Base-by-base conservation (phyloP, 805 yeast species). In the Starmerella khaoyaiensis region DNA sequence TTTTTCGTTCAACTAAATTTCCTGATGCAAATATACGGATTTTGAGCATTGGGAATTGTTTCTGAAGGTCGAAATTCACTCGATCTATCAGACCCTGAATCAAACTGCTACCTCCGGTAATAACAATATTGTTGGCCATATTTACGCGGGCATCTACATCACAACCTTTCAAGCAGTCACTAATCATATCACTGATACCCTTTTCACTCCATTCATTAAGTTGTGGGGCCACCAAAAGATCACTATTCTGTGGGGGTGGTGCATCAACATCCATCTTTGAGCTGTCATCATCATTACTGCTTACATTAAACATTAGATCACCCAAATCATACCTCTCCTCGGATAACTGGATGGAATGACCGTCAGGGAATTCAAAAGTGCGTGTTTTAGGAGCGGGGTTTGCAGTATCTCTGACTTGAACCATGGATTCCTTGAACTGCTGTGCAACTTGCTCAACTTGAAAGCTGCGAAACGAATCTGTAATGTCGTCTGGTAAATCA, bases 121-220 rank as follows among this genome's bases (percentile, higher is more conserved):
- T 67, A 14, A 86, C 79, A 37, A 86, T 76, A 53, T 84, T 84
- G 58, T 83, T 87, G 0, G 94, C 94, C 17, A 83, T 64, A 29
- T 83, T 79, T 1, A 94, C 79, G 42, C 93, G 68, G 20, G 83
- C 79, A 69, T 87, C 98, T 53, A 90, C 82, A 58, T 86, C 95
- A 33, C 62, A 59, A 2, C 57, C 49, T 31, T 54, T 59, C 42
- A 59, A 47, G 20, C 71, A 71, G 46, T 67, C 73, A 31, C 69
- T 68, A 38, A 72, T 67, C 42, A 84, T 61, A 40, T 71, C 75
- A 2, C 79, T 69, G 12, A 83, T 48, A 2, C 72, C 72, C 16
- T 52, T 35, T 7, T 51, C 21, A 21, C 47, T 39, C 42, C 53
- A 46, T 6, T 37, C 42, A 2, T 34, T 27, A 15, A 21, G 26